Base-by-base conservation (phyloP, 1,139 yeast genomes). In the Magnusiomyces magnusii region DNA sequence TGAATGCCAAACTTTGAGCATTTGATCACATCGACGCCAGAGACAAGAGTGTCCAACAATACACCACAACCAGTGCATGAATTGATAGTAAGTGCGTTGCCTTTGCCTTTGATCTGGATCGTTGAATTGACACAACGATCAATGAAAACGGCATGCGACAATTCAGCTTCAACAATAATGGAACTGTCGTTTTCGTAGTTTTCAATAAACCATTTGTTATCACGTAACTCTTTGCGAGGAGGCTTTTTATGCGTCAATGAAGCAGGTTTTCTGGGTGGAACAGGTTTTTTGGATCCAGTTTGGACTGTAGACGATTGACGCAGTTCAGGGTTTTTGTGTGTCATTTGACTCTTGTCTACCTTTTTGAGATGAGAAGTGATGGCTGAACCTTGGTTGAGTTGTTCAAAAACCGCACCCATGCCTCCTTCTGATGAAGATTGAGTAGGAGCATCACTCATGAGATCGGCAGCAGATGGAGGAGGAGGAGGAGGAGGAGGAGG, bases 331-430 rank as follows among this genome's bases (percentile, higher is more conserved):
- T 91, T 91, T 75, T 91, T 92, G 74, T 91, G 97, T 39, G 96
- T 90, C 95, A 89, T 90, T 75, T 91, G 88, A 23, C 95, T 86
- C 75, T 84, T 88, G 66, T 91, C 97, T 52, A 93, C 98, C 74
- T 93, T 93, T 71, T 86, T 89, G 67, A 95, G 82, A 3, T 91
- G 88, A 34, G 92, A 78, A 1, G 98, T 92, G 67, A 95, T 86
- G 49, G 75, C 76, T 65, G 85, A 88, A 59, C 99, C 99, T 75
- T 85, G 80, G 75, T 86, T 92, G 63, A 95, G 78, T 65, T 89
- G 95, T n/a, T 89, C 86, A 72, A 95, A 93, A 13, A 95, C 97
- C 0, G 98, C 98, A 65, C 79, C 80, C 79, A 92, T 82, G 52
- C 92, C 88, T 50, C 74, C 58, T 3, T 73, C 56, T 9, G 70